Evolutionary conservation across 495 filamentous ascomycete species (phyloP), one percentile per base, ranked within the genome.

Genomic region (Hypoxylon cercidicola): DNA sequence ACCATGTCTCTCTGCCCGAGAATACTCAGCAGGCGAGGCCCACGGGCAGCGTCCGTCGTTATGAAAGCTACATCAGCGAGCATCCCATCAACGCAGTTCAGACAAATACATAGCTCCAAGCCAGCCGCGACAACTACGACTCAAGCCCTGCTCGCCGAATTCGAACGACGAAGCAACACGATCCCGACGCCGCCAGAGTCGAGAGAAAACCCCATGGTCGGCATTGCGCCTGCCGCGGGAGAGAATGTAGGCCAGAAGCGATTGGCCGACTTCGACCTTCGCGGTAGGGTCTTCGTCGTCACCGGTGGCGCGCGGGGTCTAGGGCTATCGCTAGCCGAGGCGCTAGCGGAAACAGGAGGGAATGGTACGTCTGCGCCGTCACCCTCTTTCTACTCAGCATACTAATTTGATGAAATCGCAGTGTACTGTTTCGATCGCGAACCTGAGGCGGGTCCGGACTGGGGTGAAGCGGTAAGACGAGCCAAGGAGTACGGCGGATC

Each of bases 321-420:
- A 3, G 89, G 89, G 8, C 75, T 92, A 6, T 80, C 83, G 3
- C 83, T 91, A 73, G 86, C 86, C 1, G 88, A 90, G 68, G 89
- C 87, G 8, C 75, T 91, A n/a, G 81, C 87, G 44, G 88, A 91
- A 67, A 87, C 89, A 12, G 88, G 89, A 9, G 88, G 85, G 1
- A 84, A 83, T 69, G 86, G 87, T 89, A 78, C 28, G 66, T 51
- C 53, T 45, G 12, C 19, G 9, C 18, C 20, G 16, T 10, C 19
- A 20, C 32, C 19, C 19, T 0, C 3, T 19, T 18, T 40, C 3
- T 28, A 28, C 25, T 28, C 25, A 7, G 7, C 25, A 37, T 37
- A 37, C 34, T 37, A 12, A 37, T 37, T 37, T n/a, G 10, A 28
- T 37, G 10, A 35, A 49, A 30, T 20, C 12, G 55, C 51, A 88